These are phyloP conservation scores for Mucor circinelloides DNA, from an alignment of 371 early-diverging fungal genomes.

Conservation along the genomic window DNA sequence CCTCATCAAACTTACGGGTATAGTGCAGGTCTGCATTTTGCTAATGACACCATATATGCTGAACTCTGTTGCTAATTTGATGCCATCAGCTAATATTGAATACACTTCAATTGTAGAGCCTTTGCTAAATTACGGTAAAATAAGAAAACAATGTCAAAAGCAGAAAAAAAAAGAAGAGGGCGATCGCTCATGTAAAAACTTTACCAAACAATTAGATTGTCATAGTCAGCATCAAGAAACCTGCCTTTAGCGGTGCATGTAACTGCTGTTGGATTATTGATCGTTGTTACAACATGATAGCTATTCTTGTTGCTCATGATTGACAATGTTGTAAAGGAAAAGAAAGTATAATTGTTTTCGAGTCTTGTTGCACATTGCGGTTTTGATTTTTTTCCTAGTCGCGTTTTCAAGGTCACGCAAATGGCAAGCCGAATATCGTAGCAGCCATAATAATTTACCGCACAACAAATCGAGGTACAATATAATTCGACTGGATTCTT, in stretches of 20 bases:
- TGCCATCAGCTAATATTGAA: slow-evolving; percentile 39
- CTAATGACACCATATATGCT: slow-evolving; percentile 67
- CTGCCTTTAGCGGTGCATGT: slow-evolving; percentile 44
- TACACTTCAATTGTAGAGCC: slow-evolving; percentile 66
- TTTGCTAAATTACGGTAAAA: slow-evolving; percentile 46
- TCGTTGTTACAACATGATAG: slow-evolving; percentile 19
- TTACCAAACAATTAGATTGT: slow-evolving; percentile 67
- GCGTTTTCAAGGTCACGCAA: background rate
- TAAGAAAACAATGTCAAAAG: background rate
- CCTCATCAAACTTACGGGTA: slow-evolving; percentile 37
- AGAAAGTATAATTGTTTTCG: background rate
- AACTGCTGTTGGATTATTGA: slow-evolving; percentile 16
- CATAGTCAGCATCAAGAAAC: slow-evolving; percentile 56
- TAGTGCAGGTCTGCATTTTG: slow-evolving; percentile 48
- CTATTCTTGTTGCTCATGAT: slow-evolving; percentile 4
- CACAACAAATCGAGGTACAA: too few relatives aligned
- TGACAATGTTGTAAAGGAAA: background rate
- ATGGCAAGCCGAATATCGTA: too few relatives aligned
- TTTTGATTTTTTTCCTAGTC: background rate
- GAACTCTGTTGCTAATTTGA: slow-evolving; percentile 57
- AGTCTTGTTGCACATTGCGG: background rate
- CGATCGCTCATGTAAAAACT: background rate
- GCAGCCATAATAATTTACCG: too few relatives aligned
- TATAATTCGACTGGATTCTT: too few relatives aligned
- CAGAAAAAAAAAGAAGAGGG: too few relatives aligned